A percentile compares a stretch with the other conserved stretches of the same genome.
Conservation (phyloP, 495 filamentous ascomycete genomes). For the Penicillium robsamsonii region DNA sequence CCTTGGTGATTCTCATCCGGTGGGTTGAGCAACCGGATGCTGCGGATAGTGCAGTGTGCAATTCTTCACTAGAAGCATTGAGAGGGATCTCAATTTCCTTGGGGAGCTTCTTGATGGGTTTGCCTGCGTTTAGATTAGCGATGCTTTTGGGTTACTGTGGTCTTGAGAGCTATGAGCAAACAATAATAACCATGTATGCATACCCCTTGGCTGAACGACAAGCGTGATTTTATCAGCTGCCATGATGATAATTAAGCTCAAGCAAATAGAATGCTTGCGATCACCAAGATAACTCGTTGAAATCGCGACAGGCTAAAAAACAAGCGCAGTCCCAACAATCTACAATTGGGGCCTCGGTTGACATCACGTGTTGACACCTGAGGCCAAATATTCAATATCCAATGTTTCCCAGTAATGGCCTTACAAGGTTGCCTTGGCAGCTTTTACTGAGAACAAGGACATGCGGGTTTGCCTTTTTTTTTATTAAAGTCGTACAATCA, state of each 20-base stretch:
- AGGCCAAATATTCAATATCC: constrained; percentile 6
- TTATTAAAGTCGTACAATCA: background rate
- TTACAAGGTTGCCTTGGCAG: background rate
- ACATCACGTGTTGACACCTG: constrained; percentile 17
- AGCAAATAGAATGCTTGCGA: background rate
- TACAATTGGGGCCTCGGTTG: constrained; percentile 17
- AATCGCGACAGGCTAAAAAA: constrained; percentile 10
- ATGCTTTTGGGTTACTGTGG: background rate
- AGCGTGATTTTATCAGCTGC: constrained; percentile 40
- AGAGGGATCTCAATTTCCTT: constrained; percentile 59
- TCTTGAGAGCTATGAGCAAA: constrained; percentile 6
- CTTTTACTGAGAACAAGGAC: background rate
- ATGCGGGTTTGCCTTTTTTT: background rate
- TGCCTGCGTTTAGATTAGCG: constrained; percentile 36
- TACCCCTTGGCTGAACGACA: constrained; percentile 43
- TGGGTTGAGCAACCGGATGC: constrained; percentile 55
- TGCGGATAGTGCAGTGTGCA: constrained; percentile 57
- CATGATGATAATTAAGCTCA: constrained; percentile 6
- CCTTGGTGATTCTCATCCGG: constrained; percentile 68
- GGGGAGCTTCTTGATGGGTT: constrained; percentile 71
- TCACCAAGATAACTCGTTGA: constrained; percentile 10
- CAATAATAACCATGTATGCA: constrained; percentile 14
- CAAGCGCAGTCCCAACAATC: constrained; percentile 6
- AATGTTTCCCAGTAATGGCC: background rate
- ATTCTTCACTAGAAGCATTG: constrained; percentile 60